These are phyloP conservation scores for Nematocida displodere DNA, from an alignment of 371 early-diverging fungal species.

Conservation along the genomic window DNA sequence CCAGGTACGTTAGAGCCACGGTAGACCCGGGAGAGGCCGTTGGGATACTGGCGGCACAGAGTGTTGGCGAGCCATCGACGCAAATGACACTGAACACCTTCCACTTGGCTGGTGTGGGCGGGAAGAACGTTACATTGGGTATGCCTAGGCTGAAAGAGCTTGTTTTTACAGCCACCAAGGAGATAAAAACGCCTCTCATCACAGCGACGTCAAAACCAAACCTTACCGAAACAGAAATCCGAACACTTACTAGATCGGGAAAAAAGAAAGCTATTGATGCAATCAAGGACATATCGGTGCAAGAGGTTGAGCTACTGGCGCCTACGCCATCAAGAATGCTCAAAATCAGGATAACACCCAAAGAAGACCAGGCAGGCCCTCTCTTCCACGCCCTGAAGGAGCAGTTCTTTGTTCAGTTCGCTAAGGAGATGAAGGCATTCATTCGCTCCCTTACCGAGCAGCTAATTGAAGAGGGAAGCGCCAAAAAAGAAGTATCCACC, in stretches of 20 bases:
- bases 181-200: slow-evolving; percentile 88
- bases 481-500: slow-evolving; percentile 16
- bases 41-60: slow-evolving; percentile 93
- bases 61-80: slow-evolving; percentile 98
- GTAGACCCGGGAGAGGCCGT: slow-evolving; percentile 96
- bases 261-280: not conserved
- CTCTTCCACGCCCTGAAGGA: slow-evolving; percentile 27
- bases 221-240: not conserved
- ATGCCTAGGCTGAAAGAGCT: slow-evolving; percentile 99
- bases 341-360: slow-evolving; percentile 30
- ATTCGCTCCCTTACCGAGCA: slow-evolving; percentile 18
- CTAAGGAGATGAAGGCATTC: slow-evolving; percentile 52
- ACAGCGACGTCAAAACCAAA: slow-evolving; percentile 70
- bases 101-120: slow-evolving; percentile 99
- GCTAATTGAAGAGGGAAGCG: slow-evolving; percentile 21
- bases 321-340: slow-evolving; percentile 30
- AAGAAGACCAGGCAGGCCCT: slow-evolving; percentile 18
- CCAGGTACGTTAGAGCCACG: slow-evolving; percentile 60
- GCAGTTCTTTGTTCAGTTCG: slow-evolving; percentile 53
- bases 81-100: slow-evolving; percentile 99
- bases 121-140: slow-evolving; percentile 95
- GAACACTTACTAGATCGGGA: not conserved
- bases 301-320: slow-evolving; percentile 46
- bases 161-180: slow-evolving; percentile 90
- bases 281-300: not conserved